phyloP scores from a whole-genome alignment of 140 eudicot species.

The Anethum foeniculum region DNA sequence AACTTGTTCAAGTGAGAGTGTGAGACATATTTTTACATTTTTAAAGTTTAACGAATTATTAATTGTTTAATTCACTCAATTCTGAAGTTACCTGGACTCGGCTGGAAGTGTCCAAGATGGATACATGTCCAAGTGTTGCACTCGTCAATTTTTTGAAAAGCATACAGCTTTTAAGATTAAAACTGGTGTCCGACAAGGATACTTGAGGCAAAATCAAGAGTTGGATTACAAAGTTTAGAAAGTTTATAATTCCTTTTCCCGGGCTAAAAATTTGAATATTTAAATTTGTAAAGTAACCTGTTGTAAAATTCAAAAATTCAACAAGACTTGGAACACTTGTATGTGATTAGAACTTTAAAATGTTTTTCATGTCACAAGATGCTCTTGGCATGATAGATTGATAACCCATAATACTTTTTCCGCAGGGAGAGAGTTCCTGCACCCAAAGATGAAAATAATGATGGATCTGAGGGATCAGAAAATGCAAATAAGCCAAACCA shows the following conservation, averaged over 20 bases:
- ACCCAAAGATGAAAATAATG: slow-evolving; percentile 41
- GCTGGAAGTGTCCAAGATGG: not conserved
- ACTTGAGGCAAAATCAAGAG: not conserved
- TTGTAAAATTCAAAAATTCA: not conserved
- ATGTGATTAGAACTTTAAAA: no score
- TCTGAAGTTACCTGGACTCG: not conserved
- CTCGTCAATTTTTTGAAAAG: no score
- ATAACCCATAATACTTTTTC: not conserved
- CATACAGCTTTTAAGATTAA: not conserved
- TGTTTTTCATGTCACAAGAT: not conserved
- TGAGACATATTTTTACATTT: not conserved
- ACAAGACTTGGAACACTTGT: not conserved
- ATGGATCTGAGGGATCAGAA: slow-evolving; percentile 30
- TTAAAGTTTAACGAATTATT: not conserved
- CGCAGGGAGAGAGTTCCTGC: slow-evolving; percentile 73
- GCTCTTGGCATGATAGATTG: not conserved
- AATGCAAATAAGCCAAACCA: slow-evolving; percentile 31
- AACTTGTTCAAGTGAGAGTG: not conserved
- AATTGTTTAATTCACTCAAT: not conserved
- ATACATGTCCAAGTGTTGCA: not conserved
- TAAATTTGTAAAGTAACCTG: not conserved
- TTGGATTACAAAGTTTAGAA: not conserved
- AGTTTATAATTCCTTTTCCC: not conserved
- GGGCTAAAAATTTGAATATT: not conserved
- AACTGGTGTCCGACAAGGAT: not conserved